These are phyloP conservation scores for Myxozyma nipponensis DNA, from an alignment of 805 yeast species.

Conservation along the genomic window DNA sequence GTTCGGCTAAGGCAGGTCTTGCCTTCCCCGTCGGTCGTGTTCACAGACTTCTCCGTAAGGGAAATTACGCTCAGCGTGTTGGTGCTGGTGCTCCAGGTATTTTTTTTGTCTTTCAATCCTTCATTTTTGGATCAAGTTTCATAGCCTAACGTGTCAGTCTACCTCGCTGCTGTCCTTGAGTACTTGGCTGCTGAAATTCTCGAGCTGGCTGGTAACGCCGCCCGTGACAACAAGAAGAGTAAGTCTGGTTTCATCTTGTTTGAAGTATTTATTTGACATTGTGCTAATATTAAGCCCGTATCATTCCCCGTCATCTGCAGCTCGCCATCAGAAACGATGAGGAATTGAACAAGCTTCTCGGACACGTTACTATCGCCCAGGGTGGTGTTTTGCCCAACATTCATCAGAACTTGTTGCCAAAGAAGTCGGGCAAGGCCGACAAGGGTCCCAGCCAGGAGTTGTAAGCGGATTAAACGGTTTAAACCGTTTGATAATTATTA, in stretches of 20 bases:
- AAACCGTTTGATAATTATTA: constrained; percentile 5
- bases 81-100: constrained; percentile 94
- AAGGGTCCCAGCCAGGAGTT: constrained; percentile 34
- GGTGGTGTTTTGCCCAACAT: constrained; percentile 99
- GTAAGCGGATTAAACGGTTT: constrained; percentile 25
- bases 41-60: constrained; percentile 93
- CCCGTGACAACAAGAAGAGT: constrained; percentile 94
- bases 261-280: neutral
- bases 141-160: constrained; percentile 39
- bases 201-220: constrained; percentile 98
- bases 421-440: constrained; percentile 49
- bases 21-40: constrained; percentile 99
- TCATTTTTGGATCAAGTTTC: constrained; percentile 33
- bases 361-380: constrained; percentile 94
- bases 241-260: constrained; percentile 4
- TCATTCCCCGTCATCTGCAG: constrained; percentile 97
- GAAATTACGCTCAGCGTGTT: constrained; percentile 96
- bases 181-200: constrained; percentile 95
- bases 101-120: constrained; percentile 2
- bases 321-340: constrained; percentile 98
- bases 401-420: constrained; percentile 86
- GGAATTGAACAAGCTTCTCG: constrained; percentile 90
- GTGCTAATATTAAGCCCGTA: constrained; percentile 54
- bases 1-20: constrained; percentile 98
- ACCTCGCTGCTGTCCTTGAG: constrained; percentile 91